Conservation (phyloP, 164 flowering plant genomes). For the Cinnamomum chago region DNA sequence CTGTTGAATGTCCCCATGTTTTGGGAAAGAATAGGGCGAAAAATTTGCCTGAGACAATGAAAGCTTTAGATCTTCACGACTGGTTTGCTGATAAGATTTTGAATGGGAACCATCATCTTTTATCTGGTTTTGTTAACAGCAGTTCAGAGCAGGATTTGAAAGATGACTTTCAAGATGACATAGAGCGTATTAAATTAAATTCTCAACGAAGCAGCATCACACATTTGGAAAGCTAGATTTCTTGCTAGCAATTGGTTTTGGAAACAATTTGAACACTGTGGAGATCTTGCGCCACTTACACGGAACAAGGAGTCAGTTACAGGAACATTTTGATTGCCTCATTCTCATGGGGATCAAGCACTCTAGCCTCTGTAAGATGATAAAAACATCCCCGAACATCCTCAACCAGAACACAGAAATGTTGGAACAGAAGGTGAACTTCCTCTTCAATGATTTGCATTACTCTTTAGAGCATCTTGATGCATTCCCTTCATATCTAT, state of each 20-base stretch:
- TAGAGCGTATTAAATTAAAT: conserved; percentile 34
- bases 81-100: conserved; percentile 51
- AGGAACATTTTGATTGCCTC: conserved; percentile 54
- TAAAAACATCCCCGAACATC: conserved; percentile 26
- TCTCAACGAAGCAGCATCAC: conserved; percentile 22
- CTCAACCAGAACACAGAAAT: conserved; percentile 30
- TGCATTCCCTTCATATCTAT: conserved; percentile 50
- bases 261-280: conserved; percentile 47
- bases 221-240: conserved; percentile 43
- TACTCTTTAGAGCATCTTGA: conserved; percentile 37
- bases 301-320: conserved; percentile 41
- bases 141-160: conserved; percentile 33
- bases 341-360: conserved; percentile 40
- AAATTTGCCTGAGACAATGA: conserved; percentile 57
- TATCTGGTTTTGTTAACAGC: conserved; percentile 28
- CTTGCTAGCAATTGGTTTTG: conserved; percentile 60
- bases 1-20: conserved; percentile 37
- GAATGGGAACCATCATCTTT: conserved; percentile 37
- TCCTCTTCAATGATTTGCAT: conserved; percentile 40
- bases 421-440: conserved; percentile 41
- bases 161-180: conserved; percentile 22
- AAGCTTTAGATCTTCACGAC: conserved; percentile 47
- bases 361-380: conserved; percentile 45
- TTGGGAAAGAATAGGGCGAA: conserved; percentile 52
- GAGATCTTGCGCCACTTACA: conserved; percentile 36